Conservation (phyloP, 768 basidiomycete species). For the Xerocomellus intermedius region DNA sequence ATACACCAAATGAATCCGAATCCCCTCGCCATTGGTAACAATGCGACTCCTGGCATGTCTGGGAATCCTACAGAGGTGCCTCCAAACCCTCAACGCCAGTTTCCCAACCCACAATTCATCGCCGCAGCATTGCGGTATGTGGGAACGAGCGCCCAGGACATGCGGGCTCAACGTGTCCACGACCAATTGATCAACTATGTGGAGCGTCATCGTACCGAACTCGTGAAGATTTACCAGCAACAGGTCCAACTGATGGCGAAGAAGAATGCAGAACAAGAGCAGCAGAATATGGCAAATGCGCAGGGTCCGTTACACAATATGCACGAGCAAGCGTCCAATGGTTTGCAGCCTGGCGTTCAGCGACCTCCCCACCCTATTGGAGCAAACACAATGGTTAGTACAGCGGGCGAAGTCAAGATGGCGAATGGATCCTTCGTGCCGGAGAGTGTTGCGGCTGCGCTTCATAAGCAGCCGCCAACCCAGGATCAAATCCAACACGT, state of each 20-base stretch:
- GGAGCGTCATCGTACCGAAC: conserved; percentile 48
- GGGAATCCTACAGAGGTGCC: conserved; percentile 23
- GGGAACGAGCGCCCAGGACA: conserved; percentile 44
- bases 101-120: conserved; percentile 35
- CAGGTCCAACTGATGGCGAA: conserved; percentile 20
- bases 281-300: conserved; percentile 19
- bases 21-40: conserved; percentile 10
- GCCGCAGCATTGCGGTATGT: conserved; percentile 49
- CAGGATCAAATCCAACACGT: conserved; percentile 37
- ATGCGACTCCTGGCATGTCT: conserved; percentile 4
- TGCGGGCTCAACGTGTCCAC: conserved; percentile 49
- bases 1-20: conserved; percentile 15
- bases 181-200: conserved; percentile 55
- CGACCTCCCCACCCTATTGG: conserved; percentile 16
- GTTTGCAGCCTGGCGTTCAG: conserved; percentile 14
- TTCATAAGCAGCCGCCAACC: conserved; percentile 18
- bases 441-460: conserved; percentile 3
- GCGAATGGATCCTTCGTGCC: conserved; percentile 7
- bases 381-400: conserved; percentile 8
- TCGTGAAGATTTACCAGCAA: conserved; percentile 27
- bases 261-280: conserved; percentile 24
- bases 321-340: conserved; percentile 19
- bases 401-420: conserved; percentile 21
- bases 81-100: conserved; percentile 9
- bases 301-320: conserved; percentile 18